Evolutionary conservation across 2,329 filamentous ascomycete species (phyloP).

Genomic region (Aspergillus sp.): DNA sequence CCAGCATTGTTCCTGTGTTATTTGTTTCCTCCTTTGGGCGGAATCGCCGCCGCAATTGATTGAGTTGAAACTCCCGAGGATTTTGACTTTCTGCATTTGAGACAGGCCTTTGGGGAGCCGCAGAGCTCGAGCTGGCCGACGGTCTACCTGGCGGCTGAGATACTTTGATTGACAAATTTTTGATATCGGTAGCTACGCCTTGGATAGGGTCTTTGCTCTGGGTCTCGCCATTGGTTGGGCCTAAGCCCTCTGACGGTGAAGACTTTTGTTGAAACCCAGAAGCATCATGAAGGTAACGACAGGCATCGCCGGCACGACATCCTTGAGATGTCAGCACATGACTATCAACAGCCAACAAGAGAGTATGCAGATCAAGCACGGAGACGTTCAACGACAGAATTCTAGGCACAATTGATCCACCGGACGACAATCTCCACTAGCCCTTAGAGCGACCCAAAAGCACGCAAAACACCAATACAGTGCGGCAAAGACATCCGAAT

Average conservation of each 20-base stretch:
- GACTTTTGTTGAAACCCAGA: conserved; percentile 11
- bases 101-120: conserved; percentile 53
- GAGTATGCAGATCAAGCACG: background rate
- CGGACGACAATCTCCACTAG: no score
- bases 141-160: conserved; percentile 25
- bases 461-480: background rate
- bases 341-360: background rate
- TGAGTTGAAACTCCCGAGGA: conserved; percentile 65
- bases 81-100: conserved; percentile 57
- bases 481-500: background rate
- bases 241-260: conserved; percentile 7
- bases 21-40: conserved; percentile 40
- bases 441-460: no score
- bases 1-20: conserved; percentile 48
- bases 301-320: conserved; percentile 46
- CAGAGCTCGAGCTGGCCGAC: conserved; percentile 31
- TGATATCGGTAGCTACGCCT: conserved; percentile 9
- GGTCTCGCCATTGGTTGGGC: conserved; percentile 6
- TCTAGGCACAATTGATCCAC: no score
- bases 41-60: conserved; percentile 63
- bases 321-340: conserved; percentile 30
- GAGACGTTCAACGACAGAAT: no score
- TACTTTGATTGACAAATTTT: conserved; percentile 13
- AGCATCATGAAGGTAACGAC: conserved; percentile 43
- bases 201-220: conserved; percentile 3